These are phyloP conservation scores for Cladophialophora bantiana DNA, from an alignment of 2,329 filamentous ascomycete genomes.

Conservation along the genomic window DNA sequence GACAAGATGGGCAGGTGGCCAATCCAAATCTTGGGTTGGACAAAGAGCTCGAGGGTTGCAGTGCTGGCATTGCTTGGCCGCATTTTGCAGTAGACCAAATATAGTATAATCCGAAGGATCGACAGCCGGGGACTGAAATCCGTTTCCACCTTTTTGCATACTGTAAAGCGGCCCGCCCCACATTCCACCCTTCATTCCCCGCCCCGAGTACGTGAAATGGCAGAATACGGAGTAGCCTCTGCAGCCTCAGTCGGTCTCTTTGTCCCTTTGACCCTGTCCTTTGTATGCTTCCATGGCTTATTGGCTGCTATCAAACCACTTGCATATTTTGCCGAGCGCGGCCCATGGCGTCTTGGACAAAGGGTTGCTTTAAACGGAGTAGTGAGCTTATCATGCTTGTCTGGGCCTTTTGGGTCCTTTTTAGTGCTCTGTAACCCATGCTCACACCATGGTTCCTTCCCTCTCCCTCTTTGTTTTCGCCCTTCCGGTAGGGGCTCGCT, in stretches of 20 bases:
- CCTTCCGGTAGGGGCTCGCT: neutral
- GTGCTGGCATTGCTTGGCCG: neutral
- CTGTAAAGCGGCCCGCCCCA: neutral
- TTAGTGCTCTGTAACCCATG: neutral
- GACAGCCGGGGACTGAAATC: neutral
- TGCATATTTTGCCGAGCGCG: neutral
- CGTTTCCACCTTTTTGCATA: neutral
- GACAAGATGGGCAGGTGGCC: neutral
- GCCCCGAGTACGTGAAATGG: neutral
- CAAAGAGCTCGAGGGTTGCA: neutral
- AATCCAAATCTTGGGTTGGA: neutral
- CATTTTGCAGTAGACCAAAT: neutral
- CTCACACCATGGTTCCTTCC: neutral
- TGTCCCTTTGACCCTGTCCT: neutral
- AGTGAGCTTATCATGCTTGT: constrained; percentile 5
- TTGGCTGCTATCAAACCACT: neutral
- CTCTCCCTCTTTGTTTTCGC: neutral
- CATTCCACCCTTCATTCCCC: neutral
- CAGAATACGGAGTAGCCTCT: too few species aligned
- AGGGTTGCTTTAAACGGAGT: neutral
- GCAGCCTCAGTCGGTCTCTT: too few species aligned
- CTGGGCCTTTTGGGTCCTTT: neutral
- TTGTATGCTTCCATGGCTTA: neutral
- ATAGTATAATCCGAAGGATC: neutral
- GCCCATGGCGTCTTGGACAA: neutral